Base-by-base conservation (phyloP, 177 flowering plant species). In the Tripterygium wilfordii region DNA sequence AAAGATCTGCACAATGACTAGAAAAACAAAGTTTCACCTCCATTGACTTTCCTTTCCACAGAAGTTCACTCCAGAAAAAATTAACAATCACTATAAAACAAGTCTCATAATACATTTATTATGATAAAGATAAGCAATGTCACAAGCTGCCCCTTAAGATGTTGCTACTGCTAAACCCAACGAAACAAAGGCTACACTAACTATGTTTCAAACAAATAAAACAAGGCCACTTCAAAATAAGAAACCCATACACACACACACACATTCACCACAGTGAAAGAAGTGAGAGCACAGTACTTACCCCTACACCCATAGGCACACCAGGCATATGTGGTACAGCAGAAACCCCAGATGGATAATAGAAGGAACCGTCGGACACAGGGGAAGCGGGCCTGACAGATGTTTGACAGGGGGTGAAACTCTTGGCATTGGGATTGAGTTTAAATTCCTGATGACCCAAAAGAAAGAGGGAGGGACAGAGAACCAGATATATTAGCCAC, bases 351-450 rank as follows among this genome's bases (percentile, higher is more conserved):
- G 83, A 16, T n/a, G 71, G 82, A 31, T 67, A 74, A 61, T 89
- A 94, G 65, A 73, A 77, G 17, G 99, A 69, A 49, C 70, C 67
- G 65, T 94, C 95, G 57, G 96, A 49, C 9, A 66, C 76, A 8
- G 99, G 96, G 48, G 92, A 71, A 28, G 68, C 61, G 26, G 96
- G 86, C 76, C 85, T 69, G 28, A 75, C 30, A 45, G 86, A 54
- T 31, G 79, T 19, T 53, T 67, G 77, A 40, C 77, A 70, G 21
- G 99, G 97, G 24, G 65, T 54, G 45, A 82, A 89, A 63, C 96
- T 86, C 80, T 85, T 89, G 18, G 97, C 99, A 65, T 94, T 84
- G 1, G 99, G 96, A 56, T 94, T 94, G 45, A 89, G 71, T 57
- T 74, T 94, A 60, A 94, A 89, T 69, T 94, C 99, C 99, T 94